Percentiles rank a stretch among this genome's conserved stretches.
Evolutionary conservation across 345 rosid genomes (phyloP).

Genomic region (Reutealis trisperma): DNA sequence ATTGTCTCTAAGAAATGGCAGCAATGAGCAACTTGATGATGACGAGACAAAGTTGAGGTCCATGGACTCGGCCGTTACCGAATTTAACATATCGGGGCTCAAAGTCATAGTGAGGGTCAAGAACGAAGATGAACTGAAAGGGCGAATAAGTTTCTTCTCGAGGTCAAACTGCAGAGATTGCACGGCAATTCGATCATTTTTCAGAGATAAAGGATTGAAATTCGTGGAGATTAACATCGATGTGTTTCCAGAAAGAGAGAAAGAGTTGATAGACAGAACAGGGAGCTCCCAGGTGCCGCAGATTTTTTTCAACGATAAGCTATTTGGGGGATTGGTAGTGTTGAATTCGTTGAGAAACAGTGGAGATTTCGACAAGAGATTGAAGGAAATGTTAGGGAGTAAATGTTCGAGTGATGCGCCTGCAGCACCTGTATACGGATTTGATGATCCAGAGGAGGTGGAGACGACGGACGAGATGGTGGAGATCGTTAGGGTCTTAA

Average conservation of each 20-base stretch:
- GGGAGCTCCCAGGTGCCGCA: slow-evolving; percentile 73
- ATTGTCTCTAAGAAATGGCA: slow-evolving; percentile 32
- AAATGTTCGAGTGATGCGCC: slow-evolving; percentile 66
- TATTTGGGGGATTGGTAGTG: slow-evolving; percentile 77
- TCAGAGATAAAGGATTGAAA: slow-evolving; percentile 53
- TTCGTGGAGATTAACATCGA: slow-evolving; percentile 87
- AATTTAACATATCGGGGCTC: slow-evolving; percentile 71
- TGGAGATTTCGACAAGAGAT: slow-evolving; percentile 54
- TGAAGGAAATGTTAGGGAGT: slow-evolving; percentile 51
- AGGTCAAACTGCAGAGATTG: slow-evolving; percentile 81
- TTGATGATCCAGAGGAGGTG: slow-evolving; percentile 50
- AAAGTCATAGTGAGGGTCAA: slow-evolving; percentile 66
- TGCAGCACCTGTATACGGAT: slow-evolving; percentile 56
- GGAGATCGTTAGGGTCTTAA: slow-evolving; percentile 49
- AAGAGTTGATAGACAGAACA: slow-evolving; percentile 61
- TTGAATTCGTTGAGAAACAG: slow-evolving; percentile 77
- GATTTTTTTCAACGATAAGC: slow-evolving; percentile 82
- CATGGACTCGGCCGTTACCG: slow-evolving; percentile 45
- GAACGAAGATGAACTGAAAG: slow-evolving; percentile 42
- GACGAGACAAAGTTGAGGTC: slow-evolving; percentile 16
- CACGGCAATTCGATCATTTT: slow-evolving; percentile 68
- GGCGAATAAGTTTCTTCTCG: slow-evolving; percentile 68
- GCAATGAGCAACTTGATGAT: slow-evolving; percentile 5
- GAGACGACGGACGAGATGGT: slow-evolving; percentile 48
- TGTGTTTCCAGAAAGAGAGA: slow-evolving; percentile 59